phyloP scores from a whole-genome alignment of 208 protist species.

The Crithidia fasciculata region DNA sequence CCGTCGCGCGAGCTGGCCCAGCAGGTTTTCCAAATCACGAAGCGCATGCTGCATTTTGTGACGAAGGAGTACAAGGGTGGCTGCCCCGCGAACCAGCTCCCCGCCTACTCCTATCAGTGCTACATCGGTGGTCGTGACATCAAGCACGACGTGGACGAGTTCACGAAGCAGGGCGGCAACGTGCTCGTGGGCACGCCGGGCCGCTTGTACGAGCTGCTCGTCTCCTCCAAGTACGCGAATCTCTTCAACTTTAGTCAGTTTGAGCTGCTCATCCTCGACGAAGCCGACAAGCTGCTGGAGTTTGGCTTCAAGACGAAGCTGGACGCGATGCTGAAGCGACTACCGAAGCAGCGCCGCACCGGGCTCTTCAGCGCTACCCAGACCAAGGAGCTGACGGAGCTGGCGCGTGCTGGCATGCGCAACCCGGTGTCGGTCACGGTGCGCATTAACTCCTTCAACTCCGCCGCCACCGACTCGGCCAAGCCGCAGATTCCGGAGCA shows the following conservation, averaged over 20 bases:
- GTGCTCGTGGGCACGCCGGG: conserved; percentile 93
- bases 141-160: conserved; percentile 77
- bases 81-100: conserved; percentile 40
- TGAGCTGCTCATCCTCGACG: conserved; percentile 93
- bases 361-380: conserved; percentile 94
- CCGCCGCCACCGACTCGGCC: conserved; percentile 37
- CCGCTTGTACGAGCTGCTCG: conserved; percentile 89
- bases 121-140: conserved; percentile 92
- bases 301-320: conserved; percentile 94
- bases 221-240: conserved; percentile 78
- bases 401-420: conserved; percentile 90
- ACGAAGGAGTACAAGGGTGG: conserved; percentile 52
- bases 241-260: conserved; percentile 83
- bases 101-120: conserved; percentile 82
- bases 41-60: conserved; percentile 80
- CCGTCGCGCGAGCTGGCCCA: conserved; percentile 95
- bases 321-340: conserved; percentile 85
- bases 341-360: conserved; percentile 92
- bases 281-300: conserved; percentile 93
- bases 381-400: conserved; percentile 90
- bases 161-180: conserved; percentile 83
- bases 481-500: conserved; percentile 91
- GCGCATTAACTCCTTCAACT: conserved; percentile 57
- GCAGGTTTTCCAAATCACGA: conserved; percentile 88
- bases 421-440: conserved; percentile 92